Evolutionary conservation across 2,329 filamentous ascomycete species (phyloP).

Genomic region (Huntiella omanensis): DNA sequence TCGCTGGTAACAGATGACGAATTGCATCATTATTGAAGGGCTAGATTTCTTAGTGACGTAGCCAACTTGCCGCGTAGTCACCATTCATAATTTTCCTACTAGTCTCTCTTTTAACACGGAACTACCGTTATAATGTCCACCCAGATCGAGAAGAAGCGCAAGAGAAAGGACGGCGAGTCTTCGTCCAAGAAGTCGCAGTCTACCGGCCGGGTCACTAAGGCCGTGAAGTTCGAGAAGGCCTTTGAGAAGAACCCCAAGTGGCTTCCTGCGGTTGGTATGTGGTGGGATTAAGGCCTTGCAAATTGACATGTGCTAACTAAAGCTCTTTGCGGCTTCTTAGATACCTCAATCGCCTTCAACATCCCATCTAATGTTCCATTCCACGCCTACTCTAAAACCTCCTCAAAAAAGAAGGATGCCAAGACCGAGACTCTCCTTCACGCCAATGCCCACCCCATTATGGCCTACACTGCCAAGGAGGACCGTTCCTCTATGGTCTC

Average conservation of each 20-base stretch:
- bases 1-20: too few relatives aligned
- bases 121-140: constrained; percentile 21
- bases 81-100: not conserved
- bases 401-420: constrained; percentile 19
- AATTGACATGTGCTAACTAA: too few relatives aligned
- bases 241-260: constrained; percentile 3
- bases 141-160: constrained; percentile 29
- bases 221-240: constrained; percentile 24
- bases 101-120: not conserved
- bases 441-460: constrained; percentile 33
- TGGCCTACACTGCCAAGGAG: constrained; percentile 39
- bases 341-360: constrained; percentile 20
- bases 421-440: constrained; percentile 35
- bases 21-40: too few relatives aligned
- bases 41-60: too few relatives aligned
- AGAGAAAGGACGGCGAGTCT: constrained; percentile 19
- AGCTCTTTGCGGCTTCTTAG: constrained; percentile 13
- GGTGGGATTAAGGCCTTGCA: too few relatives aligned
- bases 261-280: constrained; percentile 9
- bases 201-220: constrained; percentile 22
- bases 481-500: constrained; percentile 15
- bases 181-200: constrained; percentile 13
- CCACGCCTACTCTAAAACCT: constrained; percentile 27
- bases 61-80: too few relatives aligned
- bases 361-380: constrained; percentile 23